These are phyloP conservation scores for Pleurotus cornucopiae DNA, from an alignment of 768 basidiomycete species.

Conservation along the genomic window DNA sequence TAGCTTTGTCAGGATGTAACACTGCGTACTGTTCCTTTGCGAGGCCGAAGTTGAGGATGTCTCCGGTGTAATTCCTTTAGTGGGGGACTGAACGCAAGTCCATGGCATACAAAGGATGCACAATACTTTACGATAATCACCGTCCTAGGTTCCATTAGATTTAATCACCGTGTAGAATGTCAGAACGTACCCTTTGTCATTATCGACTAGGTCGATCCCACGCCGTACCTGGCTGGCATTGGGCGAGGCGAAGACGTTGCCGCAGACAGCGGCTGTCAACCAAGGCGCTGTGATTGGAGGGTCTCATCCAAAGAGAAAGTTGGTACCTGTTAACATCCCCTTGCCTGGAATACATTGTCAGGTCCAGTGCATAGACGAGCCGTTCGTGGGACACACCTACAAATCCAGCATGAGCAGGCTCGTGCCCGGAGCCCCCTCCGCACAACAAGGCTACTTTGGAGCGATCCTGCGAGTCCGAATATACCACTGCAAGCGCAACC, in stretches of 20 bases:
- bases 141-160: constrained; percentile 41
- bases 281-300: neutral
- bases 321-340: constrained; percentile 71
- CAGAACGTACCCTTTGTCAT: constrained; percentile 58
- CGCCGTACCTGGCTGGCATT: constrained; percentile 80
- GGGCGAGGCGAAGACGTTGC: constrained; percentile 88
- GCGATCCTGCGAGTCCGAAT: constrained; percentile 49
- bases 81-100: constrained; percentile 7
- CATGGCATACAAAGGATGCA: neutral
- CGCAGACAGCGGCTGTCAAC: constrained; percentile 68
- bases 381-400: constrained; percentile 53
- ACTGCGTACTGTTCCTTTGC: constrained; percentile 83
- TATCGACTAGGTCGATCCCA: constrained; percentile 73
- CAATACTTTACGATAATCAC: constrained; percentile 79
- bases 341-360: constrained; percentile 38
- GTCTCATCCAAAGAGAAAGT: neutral
- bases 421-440: constrained; percentile 87
- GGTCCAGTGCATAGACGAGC: neutral
- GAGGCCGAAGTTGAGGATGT: constrained; percentile 87
- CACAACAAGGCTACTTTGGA: constrained; percentile 75
- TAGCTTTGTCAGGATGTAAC: constrained; percentile 59
- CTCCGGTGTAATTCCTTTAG: constrained; percentile 81
- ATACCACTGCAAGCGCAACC: constrained; percentile 45
- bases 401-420: constrained; percentile 85
- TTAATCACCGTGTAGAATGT: neutral